These are phyloP conservation scores for Macrolepiota dolichaula DNA, from an alignment of 768 basidiomycete genomes.

Conservation along the genomic window DNA sequence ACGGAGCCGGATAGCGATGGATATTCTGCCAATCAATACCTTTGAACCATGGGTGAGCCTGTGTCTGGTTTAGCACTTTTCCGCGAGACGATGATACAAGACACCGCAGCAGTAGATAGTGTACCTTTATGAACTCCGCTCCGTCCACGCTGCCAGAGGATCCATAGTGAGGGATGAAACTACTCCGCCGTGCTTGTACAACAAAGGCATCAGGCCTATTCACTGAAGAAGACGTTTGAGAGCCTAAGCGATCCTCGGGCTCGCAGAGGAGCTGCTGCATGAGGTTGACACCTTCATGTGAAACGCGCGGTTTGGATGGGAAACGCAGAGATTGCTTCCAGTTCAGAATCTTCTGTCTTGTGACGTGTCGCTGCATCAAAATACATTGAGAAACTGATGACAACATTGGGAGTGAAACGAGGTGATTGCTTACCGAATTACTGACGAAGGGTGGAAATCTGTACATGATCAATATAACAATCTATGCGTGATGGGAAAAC, in stretches of 20 bases:
- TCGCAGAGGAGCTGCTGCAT: conserved; percentile 92
- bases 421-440: conserved; percentile 65
- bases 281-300: conserved; percentile 82
- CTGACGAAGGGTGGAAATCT: conserved; percentile 96
- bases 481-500: conserved; percentile 12
- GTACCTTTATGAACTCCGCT: conserved; percentile 86
- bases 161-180: conserved; percentile 53
- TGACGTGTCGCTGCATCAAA: conserved; percentile 74
- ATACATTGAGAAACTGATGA: conserved; percentile 16
- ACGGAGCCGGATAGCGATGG: conserved; percentile 81
- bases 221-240: conserved; percentile 62
- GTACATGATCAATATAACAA: conserved; percentile 10
- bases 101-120: conserved; percentile 7
- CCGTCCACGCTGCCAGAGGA: conserved; percentile 65
- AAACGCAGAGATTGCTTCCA: conserved; percentile 91
- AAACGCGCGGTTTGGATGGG: conserved; percentile 77
- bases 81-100: neutral
- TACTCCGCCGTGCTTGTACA: conserved; percentile 70
- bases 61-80: conserved; percentile 15
- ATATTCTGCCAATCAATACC: conserved; percentile 90
- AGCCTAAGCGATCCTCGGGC: conserved; percentile 90
- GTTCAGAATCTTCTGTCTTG: conserved; percentile 95
- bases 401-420: conserved; percentile 8
- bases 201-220: conserved; percentile 77
- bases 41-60: conserved; percentile 89